Evolutionary conservation across 2,329 filamentous ascomycete genomes (phyloP).

Genomic region (Neofusicoccum sp.): DNA sequence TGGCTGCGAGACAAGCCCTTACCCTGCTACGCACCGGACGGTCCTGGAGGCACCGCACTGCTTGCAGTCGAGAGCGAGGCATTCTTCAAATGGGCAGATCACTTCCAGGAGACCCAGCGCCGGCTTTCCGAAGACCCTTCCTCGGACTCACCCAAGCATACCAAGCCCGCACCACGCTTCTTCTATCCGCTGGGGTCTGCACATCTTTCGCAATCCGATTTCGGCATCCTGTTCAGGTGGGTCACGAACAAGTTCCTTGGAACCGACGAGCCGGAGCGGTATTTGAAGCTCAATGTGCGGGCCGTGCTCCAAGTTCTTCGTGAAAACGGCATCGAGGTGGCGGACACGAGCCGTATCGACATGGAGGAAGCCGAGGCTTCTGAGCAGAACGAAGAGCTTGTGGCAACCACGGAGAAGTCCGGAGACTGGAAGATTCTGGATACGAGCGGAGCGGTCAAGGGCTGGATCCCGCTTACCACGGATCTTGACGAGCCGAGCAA

Average conservation of each 20-base stretch:
- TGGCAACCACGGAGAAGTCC: constrained; percentile 18
- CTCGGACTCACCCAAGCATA: constrained; percentile 42
- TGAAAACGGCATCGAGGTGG: constrained; percentile 46
- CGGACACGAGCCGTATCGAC: constrained; percentile 43
- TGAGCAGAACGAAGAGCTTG: constrained; percentile 24
- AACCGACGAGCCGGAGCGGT: constrained; percentile 70
- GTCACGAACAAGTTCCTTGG: constrained; percentile 53
- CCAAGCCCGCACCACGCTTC: constrained; percentile 60
- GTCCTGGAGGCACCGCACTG: constrained; percentile 56
- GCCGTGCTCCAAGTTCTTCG: constrained; percentile 73
- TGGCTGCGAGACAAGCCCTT: constrained; percentile 73
- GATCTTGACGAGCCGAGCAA: constrained; percentile 13
- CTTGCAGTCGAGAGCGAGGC: constrained; percentile 74
- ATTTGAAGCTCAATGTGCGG: constrained; percentile 83
- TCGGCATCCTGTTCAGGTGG: constrained; percentile 80
- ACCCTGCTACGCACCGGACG: constrained; percentile 62
- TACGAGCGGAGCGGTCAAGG: constrained; percentile 32
- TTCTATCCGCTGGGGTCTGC: constrained; percentile 76
- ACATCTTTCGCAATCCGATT: constrained; percentile 82
- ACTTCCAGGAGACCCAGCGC: constrained; percentile 69
- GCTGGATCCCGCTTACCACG: constrained; percentile 38
- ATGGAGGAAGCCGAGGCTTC: constrained; percentile 35
- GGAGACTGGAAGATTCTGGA: constrained; percentile 39
- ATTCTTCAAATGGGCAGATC: constrained; percentile 77
- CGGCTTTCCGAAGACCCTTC: constrained; percentile 62